These are phyloP conservation scores for Starmera dryadoides DNA, from an alignment of 805 yeast genomes.

Conservation along the genomic window DNA sequence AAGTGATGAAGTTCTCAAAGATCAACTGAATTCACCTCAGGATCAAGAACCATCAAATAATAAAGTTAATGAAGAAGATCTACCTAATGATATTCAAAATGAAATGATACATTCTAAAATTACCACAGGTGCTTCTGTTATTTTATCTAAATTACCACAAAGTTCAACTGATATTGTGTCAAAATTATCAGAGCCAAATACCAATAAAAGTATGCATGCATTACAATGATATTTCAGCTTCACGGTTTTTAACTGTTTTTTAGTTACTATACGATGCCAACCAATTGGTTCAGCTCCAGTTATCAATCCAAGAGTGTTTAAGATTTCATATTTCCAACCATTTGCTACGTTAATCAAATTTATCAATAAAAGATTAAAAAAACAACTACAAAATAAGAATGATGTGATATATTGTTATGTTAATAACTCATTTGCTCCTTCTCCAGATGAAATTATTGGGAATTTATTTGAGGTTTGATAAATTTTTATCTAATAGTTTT, in stretches of 20 bases:
- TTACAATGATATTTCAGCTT: too few species aligned
- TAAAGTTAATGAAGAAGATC: too few species aligned
- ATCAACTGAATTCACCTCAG: background rate
- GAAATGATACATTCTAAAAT: slow-evolving; percentile 13
- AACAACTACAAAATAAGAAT: slow-evolving; percentile 10
- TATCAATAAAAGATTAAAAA: slow-evolving; percentile 31
- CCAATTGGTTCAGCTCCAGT: slow-evolving; percentile 53
- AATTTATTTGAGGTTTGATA: slow-evolving; percentile 22
- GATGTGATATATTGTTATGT: slow-evolving; percentile 31
- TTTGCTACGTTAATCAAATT: slow-evolving; percentile 40
- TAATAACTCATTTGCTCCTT: slow-evolving; percentile 38
- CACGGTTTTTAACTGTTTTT: background rate
- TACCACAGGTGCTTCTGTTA: slow-evolving; percentile 16
- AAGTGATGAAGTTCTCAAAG: background rate
- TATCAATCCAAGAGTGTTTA: slow-evolving; percentile 42
- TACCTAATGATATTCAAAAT: slow-evolving; percentile 12
- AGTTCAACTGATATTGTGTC: slow-evolving; percentile 9
- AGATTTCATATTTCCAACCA: slow-evolving; percentile 38
- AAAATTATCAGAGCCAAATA: slow-evolving; percentile 6
- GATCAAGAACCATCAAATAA: background rate
- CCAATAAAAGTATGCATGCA: slow-evolving; percentile 9
- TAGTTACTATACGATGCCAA: slow-evolving; percentile 45
- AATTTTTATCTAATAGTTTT: too few species aligned
- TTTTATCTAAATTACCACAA: slow-evolving; percentile 14
- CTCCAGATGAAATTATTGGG: slow-evolving; percentile 35